Conservation (phyloP, 805 yeast species). For the Starmerella apicola region DNA sequence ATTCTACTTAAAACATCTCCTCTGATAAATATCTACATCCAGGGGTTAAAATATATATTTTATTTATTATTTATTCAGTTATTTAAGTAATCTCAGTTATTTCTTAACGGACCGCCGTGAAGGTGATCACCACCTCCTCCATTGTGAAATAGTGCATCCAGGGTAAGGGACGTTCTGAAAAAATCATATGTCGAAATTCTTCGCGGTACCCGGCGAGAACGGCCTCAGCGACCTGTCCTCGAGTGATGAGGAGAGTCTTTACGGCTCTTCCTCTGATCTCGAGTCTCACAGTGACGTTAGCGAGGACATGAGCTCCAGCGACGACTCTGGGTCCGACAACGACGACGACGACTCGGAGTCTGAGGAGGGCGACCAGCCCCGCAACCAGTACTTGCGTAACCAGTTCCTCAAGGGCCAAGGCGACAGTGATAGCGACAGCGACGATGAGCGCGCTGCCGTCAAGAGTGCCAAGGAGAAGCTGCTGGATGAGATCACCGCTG, state of each 20-base stretch:
- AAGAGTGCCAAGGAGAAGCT: slow-evolving; percentile 89
- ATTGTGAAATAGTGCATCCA: too few relatives aligned
- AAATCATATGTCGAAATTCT: slow-evolving; percentile 74
- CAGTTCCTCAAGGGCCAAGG: slow-evolving; percentile 29
- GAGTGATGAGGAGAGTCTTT: slow-evolving; percentile 47
- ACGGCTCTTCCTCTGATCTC: slow-evolving; percentile 31
- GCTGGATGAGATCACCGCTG: slow-evolving; percentile 67
- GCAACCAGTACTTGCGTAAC: slow-evolving; percentile 26
- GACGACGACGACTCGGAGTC: slow-evolving; percentile 39
- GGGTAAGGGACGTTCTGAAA: too few relatives aligned
- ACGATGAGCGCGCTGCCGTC: slow-evolving; percentile 71
- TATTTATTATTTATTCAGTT: too few relatives aligned
- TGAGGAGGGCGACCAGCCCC: slow-evolving; percentile 30
- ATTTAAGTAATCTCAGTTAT: too few relatives aligned
- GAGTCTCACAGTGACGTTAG: slow-evolving; percentile 28
- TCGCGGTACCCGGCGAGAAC: slow-evolving; percentile 38
- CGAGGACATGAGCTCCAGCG: slow-evolving; percentile 5
- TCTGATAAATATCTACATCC: too few relatives aligned
- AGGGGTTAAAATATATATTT: too few relatives aligned
- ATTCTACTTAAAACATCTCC: too few relatives aligned
- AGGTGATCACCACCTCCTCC: too few relatives aligned
- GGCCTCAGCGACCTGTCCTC: slow-evolving; percentile 49
- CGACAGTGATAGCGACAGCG: slow-evolving; percentile 38
- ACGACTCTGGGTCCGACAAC: slow-evolving; percentile 23
- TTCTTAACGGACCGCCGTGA: too few relatives aligned